Conservation (phyloP, 2,329 filamentous ascomycete genomes). For the Drechslerella coelobrocha region DNA sequence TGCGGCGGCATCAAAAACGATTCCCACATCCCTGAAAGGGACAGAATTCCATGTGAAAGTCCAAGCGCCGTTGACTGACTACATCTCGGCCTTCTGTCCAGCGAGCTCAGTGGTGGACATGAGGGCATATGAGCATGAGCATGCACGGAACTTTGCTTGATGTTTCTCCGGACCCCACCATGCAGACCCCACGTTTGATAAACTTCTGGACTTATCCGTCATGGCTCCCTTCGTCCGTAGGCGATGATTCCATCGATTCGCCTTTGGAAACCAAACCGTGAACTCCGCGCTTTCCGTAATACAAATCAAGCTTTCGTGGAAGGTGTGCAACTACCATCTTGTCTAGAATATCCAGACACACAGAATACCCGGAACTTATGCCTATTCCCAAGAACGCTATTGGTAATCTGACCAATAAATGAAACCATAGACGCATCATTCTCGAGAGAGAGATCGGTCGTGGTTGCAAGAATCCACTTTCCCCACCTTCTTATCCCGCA, state of each 20-base stretch:
- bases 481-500: constrained; percentile 41
- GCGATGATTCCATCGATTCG: not conserved
- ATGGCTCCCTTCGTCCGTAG: constrained; percentile 49
- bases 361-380: constrained; percentile 28
- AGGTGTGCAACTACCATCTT: not conserved
- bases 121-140: not conserved
- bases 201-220: constrained; percentile 21
- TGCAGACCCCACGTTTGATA: constrained; percentile 37
- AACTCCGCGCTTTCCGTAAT: not conserved
- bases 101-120: not conserved
- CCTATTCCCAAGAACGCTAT: constrained; percentile 4
- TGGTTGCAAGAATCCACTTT: not conserved
- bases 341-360: not conserved
- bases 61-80: not conserved
- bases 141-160: not conserved
- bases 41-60: constrained; percentile 28
- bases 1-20: constrained; percentile 13
- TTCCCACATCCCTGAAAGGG: not conserved
- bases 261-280: not conserved
- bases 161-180: constrained; percentile 4
- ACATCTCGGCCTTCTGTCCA: not conserved
- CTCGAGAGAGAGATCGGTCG: not conserved
- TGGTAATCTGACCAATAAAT: constrained; percentile 29
- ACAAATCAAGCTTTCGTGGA: constrained; percentile 8
- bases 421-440: constrained; percentile 28